Base-by-base conservation (phyloP, 306 rosid genomes). In the Carpinus viminea region DNA sequence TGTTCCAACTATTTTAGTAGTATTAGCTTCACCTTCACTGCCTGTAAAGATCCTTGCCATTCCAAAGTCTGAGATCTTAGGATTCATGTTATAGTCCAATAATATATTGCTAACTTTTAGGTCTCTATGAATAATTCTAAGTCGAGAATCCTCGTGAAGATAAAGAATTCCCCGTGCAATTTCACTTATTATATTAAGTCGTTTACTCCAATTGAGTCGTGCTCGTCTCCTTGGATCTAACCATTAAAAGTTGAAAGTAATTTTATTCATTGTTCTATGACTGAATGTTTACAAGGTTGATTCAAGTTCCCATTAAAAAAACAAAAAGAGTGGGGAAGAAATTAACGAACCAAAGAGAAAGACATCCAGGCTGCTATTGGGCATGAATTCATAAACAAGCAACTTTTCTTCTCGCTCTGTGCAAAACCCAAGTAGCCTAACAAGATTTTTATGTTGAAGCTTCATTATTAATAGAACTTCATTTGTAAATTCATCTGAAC, bases 361-460 rank as follows among this genome's bases (percentile, higher is more conserved):
- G 6, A 9, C 41, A 80, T 88, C 93, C 31, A 90, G 93, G 85
- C 94, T 81, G 36, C 82, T 85, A 36, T 90, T 90, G n/a, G 91
- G 92, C 79, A 89, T 79, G 80, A 77, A 87, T 70, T 93, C 98
- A 72, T 91, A 93, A 7, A 93, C 85, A 8, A 88, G 91, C 65
- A 89, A 56, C 77, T 78, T 90, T 68, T 92, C 97, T 34, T 82
- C 90, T 85, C 81, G 88, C 41, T 88, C 89, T 45, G 87, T 68
- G 82, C 93, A 75, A 72, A 88, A 93, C 21, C 93, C 98, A 5
- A 93, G 18, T 73, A 93, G 94, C 85, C 85, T 86, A 8, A 91
- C 92, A 36, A 93, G 91, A 80, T 88, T 93, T 70, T 90, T 89
- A 41, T 88, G 96, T 56, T 93, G 96, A 72, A 93, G 94, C 55